These are phyloP conservation scores for Hydnomerulius pinastri DNA, from an alignment of 768 basidiomycete species.

Conservation along the genomic window DNA sequence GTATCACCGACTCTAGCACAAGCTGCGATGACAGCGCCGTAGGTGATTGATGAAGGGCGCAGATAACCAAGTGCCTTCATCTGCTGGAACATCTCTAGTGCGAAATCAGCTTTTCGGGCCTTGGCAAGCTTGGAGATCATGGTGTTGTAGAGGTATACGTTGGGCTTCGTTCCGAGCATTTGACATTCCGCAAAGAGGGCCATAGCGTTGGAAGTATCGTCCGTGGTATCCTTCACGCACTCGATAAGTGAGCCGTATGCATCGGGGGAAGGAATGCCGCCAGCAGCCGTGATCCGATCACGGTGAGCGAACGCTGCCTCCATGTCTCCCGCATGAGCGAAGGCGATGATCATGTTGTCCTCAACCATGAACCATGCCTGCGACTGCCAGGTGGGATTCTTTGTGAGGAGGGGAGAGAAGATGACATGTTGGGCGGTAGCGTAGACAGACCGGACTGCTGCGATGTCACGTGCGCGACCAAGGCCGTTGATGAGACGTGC, in stretches of 20 bases:
- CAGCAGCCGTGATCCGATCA: conserved; percentile 71
- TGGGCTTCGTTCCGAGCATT: conserved; percentile 67
- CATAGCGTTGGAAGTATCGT: conserved; percentile 88
- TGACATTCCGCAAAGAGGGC: conserved; percentile 81
- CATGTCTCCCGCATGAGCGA: conserved; percentile 79
- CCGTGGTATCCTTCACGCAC: conserved; percentile 89
- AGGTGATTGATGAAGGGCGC: conserved; percentile 82
- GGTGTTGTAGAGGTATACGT: conserved; percentile 93
- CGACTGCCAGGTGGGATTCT: conserved; percentile 49
- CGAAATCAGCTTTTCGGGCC: conserved; percentile 90
- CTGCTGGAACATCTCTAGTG: conserved; percentile 81
- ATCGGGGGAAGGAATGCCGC: conserved; percentile 79
- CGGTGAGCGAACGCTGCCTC: conserved; percentile 84
- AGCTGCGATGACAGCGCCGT: conserved; percentile 91
- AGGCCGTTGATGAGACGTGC: conserved; percentile 67
- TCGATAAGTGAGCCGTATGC: conserved; percentile 92
- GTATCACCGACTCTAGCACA: conserved; percentile 93
- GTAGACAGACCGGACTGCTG: conserved; percentile 69
- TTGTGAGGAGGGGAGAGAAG: conserved; percentile 37
- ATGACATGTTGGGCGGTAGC: conserved; percentile 64
- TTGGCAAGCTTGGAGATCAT: conserved; percentile 95
- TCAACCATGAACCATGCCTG: conserved; percentile 77
- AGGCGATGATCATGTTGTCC: conserved; percentile 86
- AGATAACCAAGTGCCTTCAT: conserved; percentile 69
- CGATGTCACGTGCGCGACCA: conserved; percentile 61